Evolutionary conservation across 371 early-diverging fungal genomes (phyloP).

Genomic region (Astathelohania contejeani): DNA sequence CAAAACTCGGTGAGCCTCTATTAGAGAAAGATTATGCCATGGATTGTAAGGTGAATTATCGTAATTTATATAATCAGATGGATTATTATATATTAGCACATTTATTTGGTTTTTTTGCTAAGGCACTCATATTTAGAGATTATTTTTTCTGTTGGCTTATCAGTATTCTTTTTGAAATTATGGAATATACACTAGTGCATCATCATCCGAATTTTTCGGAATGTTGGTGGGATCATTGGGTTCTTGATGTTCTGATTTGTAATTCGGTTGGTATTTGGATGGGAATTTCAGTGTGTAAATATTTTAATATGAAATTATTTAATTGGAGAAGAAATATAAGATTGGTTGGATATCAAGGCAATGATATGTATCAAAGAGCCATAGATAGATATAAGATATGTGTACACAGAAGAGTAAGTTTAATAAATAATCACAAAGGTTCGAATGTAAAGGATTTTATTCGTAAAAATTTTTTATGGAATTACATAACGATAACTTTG

Average conservation of each 20-base stretch:
- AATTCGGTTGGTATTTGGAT: constrained; percentile 77
- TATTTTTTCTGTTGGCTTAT: constrained; percentile 81
- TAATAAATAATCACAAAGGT: background rate
- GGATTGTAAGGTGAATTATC: background rate
- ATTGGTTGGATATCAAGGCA: background rate
- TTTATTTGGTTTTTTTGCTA: constrained; percentile 77
- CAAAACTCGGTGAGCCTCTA: background rate
- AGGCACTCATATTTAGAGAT: constrained; percentile 72
- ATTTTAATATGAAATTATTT: constrained; percentile 65
- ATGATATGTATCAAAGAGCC: background rate
- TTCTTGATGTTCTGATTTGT: constrained; percentile 73
- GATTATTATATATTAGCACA: constrained; percentile 82
- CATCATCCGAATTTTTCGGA: constrained; percentile 87
- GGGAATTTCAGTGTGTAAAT: constrained; percentile 84
- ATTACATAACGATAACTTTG: background rate
- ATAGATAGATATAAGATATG: background rate
- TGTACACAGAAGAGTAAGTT: background rate
- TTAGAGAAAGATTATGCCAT: background rate
- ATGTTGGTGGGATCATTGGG: constrained; percentile 98
- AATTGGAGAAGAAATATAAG: background rate
- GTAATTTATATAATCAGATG: constrained; percentile 52
- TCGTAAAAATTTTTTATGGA: background rate
- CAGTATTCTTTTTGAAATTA: constrained; percentile 71
- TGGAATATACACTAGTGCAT: constrained; percentile 78
- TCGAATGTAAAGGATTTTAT: background rate